Percentiles rank a stretch among this genome's conserved stretches.
Conservation (phyloP, 768 basidiomycete species). For the Sarcomyxa edulis region DNA sequence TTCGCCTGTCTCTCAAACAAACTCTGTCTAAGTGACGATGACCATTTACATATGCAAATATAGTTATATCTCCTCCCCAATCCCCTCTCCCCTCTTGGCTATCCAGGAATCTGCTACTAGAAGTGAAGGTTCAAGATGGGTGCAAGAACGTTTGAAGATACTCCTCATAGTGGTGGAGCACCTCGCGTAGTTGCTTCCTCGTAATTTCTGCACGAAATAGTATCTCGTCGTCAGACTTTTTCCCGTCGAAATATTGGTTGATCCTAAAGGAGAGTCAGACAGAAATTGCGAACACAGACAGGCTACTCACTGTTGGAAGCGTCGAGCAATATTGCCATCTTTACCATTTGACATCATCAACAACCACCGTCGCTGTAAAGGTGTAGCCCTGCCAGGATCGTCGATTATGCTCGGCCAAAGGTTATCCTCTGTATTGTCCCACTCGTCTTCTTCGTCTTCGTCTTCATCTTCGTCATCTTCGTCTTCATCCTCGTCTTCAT, state of each 20-base stretch:
- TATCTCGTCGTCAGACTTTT: conserved; percentile 89
- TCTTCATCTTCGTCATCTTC: conserved; percentile 39
- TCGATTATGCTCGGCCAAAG: conserved; percentile 72
- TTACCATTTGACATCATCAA: conserved; percentile 88
- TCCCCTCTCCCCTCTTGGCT: too few relatives aligned
- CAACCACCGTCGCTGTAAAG: conserved; percentile 77
- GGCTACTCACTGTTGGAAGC: conserved; percentile 70
- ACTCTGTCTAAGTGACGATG: too few relatives aligned
- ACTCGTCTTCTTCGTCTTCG: conserved; percentile 33
- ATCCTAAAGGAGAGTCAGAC: too few relatives aligned
- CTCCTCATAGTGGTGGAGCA: conserved; percentile 83
- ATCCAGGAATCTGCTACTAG: conserved; percentile 4
- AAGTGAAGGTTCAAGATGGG: too few relatives aligned
- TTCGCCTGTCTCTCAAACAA: too few relatives aligned
- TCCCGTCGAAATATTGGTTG: conserved; percentile 92
- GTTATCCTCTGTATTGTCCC: conserved; percentile 46
- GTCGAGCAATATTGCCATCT: conserved; percentile 58
- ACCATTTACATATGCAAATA: too few relatives aligned
- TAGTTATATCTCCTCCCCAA: too few relatives aligned
- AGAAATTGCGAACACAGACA: neutral
- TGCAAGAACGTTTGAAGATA: conserved; percentile 56
- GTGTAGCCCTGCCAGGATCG: conserved; percentile 79
- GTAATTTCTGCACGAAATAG: conserved; percentile 84
- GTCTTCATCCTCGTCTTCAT: conserved; percentile 35
- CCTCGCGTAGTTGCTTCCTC: conserved; percentile 76